Evolutionary conservation across 164 flowering plant genomes (phyloP).

Genomic region (Brasenia schreberi): DNA sequence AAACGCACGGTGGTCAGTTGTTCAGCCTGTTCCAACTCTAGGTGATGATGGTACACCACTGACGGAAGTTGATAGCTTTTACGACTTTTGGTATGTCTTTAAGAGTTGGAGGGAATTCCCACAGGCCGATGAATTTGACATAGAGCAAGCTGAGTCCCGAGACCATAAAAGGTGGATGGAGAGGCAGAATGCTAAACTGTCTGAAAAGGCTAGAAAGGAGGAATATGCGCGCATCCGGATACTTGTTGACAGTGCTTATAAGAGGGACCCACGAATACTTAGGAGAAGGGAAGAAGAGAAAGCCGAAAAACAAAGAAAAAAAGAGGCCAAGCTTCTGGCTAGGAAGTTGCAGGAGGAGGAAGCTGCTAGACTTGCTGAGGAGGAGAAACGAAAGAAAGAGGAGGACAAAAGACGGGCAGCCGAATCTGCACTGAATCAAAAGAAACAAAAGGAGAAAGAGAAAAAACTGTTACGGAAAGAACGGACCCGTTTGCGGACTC

Average conservation of each 20-base stretch:
- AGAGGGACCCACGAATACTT: constrained; percentile 68
- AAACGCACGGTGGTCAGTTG: constrained; percentile 87
- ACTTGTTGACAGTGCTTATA: constrained; percentile 88
- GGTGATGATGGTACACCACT: constrained; percentile 60
- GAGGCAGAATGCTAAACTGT: constrained; percentile 81
- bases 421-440: constrained; percentile 51
- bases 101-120: constrained; percentile 98
- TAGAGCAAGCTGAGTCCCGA: constrained; percentile 93
- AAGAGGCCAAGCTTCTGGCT: constrained; percentile 59
- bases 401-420: constrained; percentile 67
- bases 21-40: constrained; percentile 50
- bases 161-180: constrained; percentile 98
- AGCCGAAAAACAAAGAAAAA: constrained; percentile 73
- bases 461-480: constrained; percentile 81
- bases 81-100: constrained; percentile 73
- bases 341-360: constrained; percentile 81
- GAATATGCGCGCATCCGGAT: constrained; percentile 62
- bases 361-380: constrained; percentile 66
- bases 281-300: constrained; percentile 66
- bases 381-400: constrained; percentile 55
- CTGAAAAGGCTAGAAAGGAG: constrained; percentile 88
- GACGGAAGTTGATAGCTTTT: constrained; percentile 64
- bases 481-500: constrained; percentile 60
- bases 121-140: constrained; percentile 81
- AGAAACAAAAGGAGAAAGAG: constrained; percentile 44